Base-by-base conservation (phyloP, 306 rosid species). In the Rubus parviflorus region DNA sequence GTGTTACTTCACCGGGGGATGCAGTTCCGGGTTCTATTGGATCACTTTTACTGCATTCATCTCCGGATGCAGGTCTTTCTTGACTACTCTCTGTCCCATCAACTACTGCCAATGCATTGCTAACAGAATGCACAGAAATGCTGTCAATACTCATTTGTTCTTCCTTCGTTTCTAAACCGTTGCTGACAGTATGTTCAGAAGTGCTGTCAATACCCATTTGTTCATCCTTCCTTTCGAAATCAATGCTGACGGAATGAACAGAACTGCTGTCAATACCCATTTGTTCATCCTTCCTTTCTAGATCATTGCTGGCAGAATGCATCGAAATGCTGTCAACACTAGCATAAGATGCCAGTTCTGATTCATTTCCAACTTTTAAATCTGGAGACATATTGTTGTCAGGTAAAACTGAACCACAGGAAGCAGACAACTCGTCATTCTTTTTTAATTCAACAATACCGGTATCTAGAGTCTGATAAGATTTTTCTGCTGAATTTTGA, bases 1-100 rank as follows among this genome's bases (percentile, higher is more conserved):
- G 85, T 72, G 58, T 68, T 42, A 67, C 86, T 88, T 81, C 81
- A 56, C 76, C 71, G 64, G 87, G 78, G 73, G 77, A 83, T 77
- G 40, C 83, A 12, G 78, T 70, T 67, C 57, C 82, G 63, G 87
- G 70, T 73, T 88, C 81, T 68, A 75, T 78, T 25, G 65, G 76
- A 75, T 84, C 89, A 46, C 69, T 75, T 73, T 76, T 74, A 79
- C 57, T 63, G 52, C 68, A 38, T 72, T 69, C 82, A 78, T 80
- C 86, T 79, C 76, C 85, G 25, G 12, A 60, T 66, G 48, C 77
- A 68, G 65, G 48, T 48, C 68, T 75, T 76, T 67, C 82, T 73
- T 69, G 85, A 75, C 65, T 68, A 45, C 77, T 75, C 77, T 79
- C 86, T 75, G 63, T 67, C 70, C 41, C 72, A n/a, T 77, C 81